Conservation (phyloP, 2,329 filamentous ascomycete species). For the Cadophora sp. region DNA sequence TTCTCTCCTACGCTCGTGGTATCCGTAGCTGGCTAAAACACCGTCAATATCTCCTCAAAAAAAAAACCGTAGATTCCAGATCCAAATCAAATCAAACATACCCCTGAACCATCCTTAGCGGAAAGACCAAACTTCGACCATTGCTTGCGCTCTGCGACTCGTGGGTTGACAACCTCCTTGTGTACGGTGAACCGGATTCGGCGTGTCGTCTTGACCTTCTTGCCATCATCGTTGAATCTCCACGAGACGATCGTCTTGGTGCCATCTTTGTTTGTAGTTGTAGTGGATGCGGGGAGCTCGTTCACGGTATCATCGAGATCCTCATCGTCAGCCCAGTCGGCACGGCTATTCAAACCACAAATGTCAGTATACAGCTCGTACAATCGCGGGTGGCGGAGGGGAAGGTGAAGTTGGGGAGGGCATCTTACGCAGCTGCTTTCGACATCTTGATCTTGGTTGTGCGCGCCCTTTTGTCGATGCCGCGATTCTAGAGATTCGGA, state of each 20-base stretch:
- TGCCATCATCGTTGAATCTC: slow-evolving; percentile 88
- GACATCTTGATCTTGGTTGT: slow-evolving; percentile 22
- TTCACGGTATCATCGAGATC: slow-evolving; percentile 78
- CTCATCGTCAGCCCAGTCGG: slow-evolving; percentile 93
- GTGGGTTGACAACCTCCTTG: slow-evolving; percentile 94
- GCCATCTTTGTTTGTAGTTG: slow-evolving; percentile 97
- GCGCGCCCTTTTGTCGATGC: not conserved
- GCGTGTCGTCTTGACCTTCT: slow-evolving; percentile 97
- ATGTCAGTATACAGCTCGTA: slow-evolving; percentile 13
- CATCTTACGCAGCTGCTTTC: slow-evolving; percentile 24
- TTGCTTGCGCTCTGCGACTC: slow-evolving; percentile 90
- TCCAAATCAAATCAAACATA: slow-evolving; percentile 16
- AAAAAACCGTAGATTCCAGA: not conserved
- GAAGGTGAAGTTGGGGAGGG: not conserved
- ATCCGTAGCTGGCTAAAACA: slow-evolving; percentile 20
- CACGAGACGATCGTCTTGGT: slow-evolving; percentile 95
- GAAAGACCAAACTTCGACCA: slow-evolving; percentile 94
- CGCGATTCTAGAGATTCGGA: not conserved
- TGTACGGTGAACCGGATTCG: slow-evolving; percentile 91
- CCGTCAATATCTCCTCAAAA: slow-evolving; percentile 11
- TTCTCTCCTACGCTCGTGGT: slow-evolving; percentile 79
- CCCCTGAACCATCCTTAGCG: slow-evolving; percentile 73
- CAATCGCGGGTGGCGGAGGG: not conserved
- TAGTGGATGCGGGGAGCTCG: slow-evolving; percentile 82
- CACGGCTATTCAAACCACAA: slow-evolving; percentile 33